These are phyloP conservation scores for Cornus controversa DNA, from an alignment of 148 eudicot genomes.

Conservation along the genomic window DNA sequence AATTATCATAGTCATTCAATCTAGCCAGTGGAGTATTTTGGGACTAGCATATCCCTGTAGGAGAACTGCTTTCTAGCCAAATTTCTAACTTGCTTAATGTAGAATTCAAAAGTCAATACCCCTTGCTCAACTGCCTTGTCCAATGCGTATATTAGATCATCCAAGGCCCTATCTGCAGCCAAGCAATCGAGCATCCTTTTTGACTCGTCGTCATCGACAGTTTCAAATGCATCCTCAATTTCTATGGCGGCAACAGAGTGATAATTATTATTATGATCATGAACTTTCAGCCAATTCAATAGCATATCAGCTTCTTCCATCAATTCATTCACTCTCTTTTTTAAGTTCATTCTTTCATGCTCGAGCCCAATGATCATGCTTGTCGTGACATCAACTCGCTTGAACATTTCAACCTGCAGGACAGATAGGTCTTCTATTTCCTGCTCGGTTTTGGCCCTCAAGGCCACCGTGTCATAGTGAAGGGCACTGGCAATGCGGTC, in stretches of 20 bases:
- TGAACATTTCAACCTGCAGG: slow-evolving; percentile 23
- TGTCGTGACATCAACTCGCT: slow-evolving; percentile 14
- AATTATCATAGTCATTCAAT: neutral
- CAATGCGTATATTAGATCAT: slow-evolving; percentile 47
- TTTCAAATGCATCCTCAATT: slow-evolving; percentile 35
- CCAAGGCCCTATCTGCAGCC: slow-evolving; percentile 36
- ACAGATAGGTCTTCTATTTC: slow-evolving; percentile 16
- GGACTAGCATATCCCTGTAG: slow-evolving; percentile 21
- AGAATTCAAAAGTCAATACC: slow-evolving; percentile 30
- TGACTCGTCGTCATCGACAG: slow-evolving; percentile 25
- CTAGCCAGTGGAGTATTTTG: slow-evolving; percentile 14
- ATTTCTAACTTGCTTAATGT: slow-evolving; percentile 39
- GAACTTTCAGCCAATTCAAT: slow-evolving; percentile 33
- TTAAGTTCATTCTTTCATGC: slow-evolving; percentile 22
- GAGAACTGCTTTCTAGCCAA: slow-evolving; percentile 49
- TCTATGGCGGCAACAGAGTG: neutral
- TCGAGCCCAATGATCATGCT: slow-evolving; percentile 13
- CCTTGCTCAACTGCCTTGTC: slow-evolving; percentile 45
- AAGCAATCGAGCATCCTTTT: slow-evolving; percentile 25
- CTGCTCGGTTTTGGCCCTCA: slow-evolving; percentile 12
- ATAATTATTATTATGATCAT: neutral
- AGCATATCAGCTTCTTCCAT: slow-evolving; percentile 21
- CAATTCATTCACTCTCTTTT: slow-evolving; percentile 21
- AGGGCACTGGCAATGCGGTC: slow-evolving; percentile 29
- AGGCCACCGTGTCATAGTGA: slow-evolving; percentile 20